A percentile compares a stretch with the other conserved stretches of the same genome.
Conservation (phyloP, 495 filamentous ascomycete genomes). For the Tuber borchii region DNA sequence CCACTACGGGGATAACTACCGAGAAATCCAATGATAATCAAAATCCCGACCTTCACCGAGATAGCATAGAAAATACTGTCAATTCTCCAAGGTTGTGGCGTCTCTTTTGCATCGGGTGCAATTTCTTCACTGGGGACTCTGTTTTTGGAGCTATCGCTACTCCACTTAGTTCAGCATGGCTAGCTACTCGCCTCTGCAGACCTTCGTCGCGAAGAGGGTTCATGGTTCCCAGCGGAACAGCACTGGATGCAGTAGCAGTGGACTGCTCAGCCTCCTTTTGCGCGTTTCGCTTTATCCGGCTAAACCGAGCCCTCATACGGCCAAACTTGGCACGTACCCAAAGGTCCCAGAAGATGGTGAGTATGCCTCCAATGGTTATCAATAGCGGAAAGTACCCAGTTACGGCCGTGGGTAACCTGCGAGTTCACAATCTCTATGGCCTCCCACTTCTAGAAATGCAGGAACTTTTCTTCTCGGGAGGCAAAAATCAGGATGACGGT, state of each 20-base stretch:
- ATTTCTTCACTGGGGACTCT: not conserved
- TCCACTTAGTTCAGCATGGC: not conserved
- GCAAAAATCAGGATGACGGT: too few relatives aligned
- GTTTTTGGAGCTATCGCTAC: not conserved
- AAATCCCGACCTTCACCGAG: constrained; percentile 31
- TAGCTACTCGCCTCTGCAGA: constrained; percentile 6
- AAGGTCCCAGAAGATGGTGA: constrained; percentile 57
- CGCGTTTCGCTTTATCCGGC: constrained; percentile 11
- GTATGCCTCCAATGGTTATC: constrained; percentile 54
- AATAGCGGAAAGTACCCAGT: constrained; percentile 80
- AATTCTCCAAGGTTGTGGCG: constrained; percentile 5
- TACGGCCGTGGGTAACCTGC: too few relatives aligned
- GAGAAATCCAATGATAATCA: constrained; percentile 50
- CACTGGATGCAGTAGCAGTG: not conserved
- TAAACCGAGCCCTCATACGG: constrained; percentile 29
- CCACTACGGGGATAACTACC: constrained; percentile 35
- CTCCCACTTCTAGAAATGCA: too few relatives aligned
- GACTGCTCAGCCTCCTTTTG: constrained; percentile 16
- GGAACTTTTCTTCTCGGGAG: too few relatives aligned
- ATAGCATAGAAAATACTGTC: constrained; percentile 29
- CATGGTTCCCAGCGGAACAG: constrained; percentile 13
- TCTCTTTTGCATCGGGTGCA: not conserved
- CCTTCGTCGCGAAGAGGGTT: not conserved
- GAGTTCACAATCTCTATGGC: too few relatives aligned
- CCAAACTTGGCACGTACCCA: constrained; percentile 47